These are phyloP conservation scores for Beauveria scarabaeidicola DNA, from an alignment of 2,329 filamentous ascomycete genomes.

Conservation along the genomic window DNA sequence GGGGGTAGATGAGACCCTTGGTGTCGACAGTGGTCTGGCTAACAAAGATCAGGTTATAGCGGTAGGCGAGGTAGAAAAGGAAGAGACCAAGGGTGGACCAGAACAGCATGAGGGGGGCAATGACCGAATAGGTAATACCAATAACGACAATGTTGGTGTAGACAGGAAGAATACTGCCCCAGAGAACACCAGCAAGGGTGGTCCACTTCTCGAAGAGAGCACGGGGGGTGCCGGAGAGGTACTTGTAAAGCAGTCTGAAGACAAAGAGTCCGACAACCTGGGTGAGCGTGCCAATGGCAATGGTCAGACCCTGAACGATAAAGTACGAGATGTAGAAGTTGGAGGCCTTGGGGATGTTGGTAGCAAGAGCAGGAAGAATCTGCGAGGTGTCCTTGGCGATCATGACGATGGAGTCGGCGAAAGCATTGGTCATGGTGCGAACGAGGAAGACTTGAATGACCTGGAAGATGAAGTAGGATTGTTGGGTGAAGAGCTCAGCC, in stretches of 20 bases:
- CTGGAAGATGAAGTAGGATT: constrained; percentile 85
- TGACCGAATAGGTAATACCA: constrained; percentile 70
- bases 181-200: constrained; percentile 58
- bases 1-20: constrained; percentile 78
- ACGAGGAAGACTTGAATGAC: constrained; percentile 89
- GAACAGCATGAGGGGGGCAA: constrained; percentile 72
- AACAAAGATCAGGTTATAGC: constrained; percentile 81
- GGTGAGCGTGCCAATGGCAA: constrained; percentile 64
- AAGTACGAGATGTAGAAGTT: constrained; percentile 95
- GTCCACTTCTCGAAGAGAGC: constrained; percentile 71
- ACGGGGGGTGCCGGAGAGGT: constrained; percentile 68
- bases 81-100: constrained; percentile 71
- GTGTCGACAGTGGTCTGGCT: constrained; percentile 74
- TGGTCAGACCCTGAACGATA: constrained; percentile 71
- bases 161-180: constrained; percentile 68
- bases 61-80: constrained; percentile 76
- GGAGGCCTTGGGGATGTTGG: constrained; percentile 70
- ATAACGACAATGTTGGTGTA: constrained; percentile 69
- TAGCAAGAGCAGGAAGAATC: constrained; percentile 57
- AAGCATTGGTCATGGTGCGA: constrained; percentile 72
- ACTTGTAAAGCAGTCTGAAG: constrained; percentile 58
- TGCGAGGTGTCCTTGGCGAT: constrained; percentile 55
- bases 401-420: constrained; percentile 56
- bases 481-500: constrained; percentile 83
- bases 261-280: constrained; percentile 59